Percentiles rank a stretch among this genome's conserved stretches.
phyloP scores from a whole-genome alignment of 306 rosid genomes.

The Lithocarpus polystachyus region DNA sequence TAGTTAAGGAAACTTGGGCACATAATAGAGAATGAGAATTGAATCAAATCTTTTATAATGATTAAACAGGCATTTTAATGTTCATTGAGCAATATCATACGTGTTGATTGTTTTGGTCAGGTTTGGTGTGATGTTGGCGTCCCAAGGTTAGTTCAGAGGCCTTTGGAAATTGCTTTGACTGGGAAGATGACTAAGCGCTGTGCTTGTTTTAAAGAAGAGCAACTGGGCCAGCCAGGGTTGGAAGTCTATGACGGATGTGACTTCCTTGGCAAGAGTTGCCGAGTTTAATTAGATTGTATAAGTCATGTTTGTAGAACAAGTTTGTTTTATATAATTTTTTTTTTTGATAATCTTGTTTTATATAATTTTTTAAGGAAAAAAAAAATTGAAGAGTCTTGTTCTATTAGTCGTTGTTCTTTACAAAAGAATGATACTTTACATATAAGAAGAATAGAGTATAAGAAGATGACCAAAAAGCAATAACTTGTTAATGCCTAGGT shows the following conservation, averaged over 20 bases:
- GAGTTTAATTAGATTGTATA: slow-evolving; percentile 19
- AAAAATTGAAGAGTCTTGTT: too few relatives aligned
- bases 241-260: slow-evolving; percentile 82
- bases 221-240: slow-evolving; percentile 64
- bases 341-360: background rate
- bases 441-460: too few relatives aligned
- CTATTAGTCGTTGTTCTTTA: too few relatives aligned
- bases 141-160: slow-evolving; percentile 86
- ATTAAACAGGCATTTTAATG: background rate
- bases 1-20: background rate
- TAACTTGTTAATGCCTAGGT: too few relatives aligned
- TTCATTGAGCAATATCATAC: background rate
- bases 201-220: slow-evolving; percentile 79
- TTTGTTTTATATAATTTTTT: background rate
- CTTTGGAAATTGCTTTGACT: slow-evolving; percentile 78
- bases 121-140: slow-evolving; percentile 91
- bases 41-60: background rate
- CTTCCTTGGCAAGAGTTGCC: slow-evolving; percentile 60
- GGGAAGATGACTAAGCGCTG: slow-evolving; percentile 94
- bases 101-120: slow-evolving; percentile 34
- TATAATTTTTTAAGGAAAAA: background rate
- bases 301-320: background rate
- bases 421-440: too few relatives aligned
- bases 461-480: too few relatives aligned
- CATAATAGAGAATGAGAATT: background rate